These are phyloP conservation scores for Saccharomyces eubayanus DNA, from an alignment of 805 yeast species.

Conservation along the genomic window DNA sequence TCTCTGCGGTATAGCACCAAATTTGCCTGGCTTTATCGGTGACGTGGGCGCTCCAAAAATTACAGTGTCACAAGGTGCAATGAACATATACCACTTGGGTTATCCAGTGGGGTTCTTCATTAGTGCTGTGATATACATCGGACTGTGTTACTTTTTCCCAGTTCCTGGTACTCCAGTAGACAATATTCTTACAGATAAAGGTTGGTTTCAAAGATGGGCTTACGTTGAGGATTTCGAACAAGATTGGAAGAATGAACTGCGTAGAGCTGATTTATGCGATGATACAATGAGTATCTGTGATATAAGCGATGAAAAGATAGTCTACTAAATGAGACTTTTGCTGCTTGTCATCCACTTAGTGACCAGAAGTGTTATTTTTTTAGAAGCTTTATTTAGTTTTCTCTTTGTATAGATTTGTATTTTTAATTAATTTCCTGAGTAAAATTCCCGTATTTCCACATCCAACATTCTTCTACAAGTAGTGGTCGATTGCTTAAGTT, in stretches of 20 bases:
- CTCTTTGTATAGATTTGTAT: not conserved
- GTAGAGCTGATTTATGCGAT: slow-evolving; percentile 1
- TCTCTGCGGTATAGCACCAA: slow-evolving; percentile 33
- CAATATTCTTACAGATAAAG: slow-evolving; percentile 39
- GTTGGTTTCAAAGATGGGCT: slow-evolving; percentile 55
- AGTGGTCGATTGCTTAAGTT: no score
- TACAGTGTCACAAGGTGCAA: slow-evolving; percentile 66
- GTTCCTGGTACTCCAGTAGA: slow-evolving; percentile 35
- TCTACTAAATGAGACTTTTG: not conserved
- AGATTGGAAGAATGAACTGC: slow-evolving; percentile 13
- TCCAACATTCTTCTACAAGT: no score
- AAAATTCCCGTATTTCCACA: not conserved
- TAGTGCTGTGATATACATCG: slow-evolving; percentile 47
- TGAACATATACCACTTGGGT: slow-evolving; percentile 56
- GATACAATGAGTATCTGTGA: slow-evolving; percentile 3
- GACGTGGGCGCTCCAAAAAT: slow-evolving; percentile 48
- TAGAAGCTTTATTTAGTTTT: not conserved
- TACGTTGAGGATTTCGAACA: slow-evolving; percentile 58
- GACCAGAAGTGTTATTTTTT: not conserved
- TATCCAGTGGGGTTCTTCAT: slow-evolving; percentile 68
- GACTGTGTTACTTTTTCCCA: slow-evolving; percentile 48
- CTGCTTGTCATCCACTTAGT: not conserved
- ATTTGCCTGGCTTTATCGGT: slow-evolving; percentile 33
- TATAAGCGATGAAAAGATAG: slow-evolving; percentile 1
- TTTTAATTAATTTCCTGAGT: not conserved